Conservation (phyloP, 352 stramenopile species). For the Phytophthora hybrid region DNA sequence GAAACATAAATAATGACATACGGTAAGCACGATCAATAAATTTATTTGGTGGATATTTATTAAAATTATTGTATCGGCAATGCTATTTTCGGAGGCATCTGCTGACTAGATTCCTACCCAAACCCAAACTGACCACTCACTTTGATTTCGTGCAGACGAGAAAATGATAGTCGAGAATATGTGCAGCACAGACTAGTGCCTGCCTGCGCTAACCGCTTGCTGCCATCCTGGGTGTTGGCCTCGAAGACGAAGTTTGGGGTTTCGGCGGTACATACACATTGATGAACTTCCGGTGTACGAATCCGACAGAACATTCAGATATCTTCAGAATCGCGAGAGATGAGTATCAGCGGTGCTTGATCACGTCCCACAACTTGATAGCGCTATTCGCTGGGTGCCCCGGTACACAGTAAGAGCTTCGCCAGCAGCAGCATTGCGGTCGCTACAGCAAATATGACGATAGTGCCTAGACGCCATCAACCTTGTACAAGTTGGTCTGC, state of each 20-base stretch:
- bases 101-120: too few relatives aligned
- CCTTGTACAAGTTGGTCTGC: not conserved
- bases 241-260: not conserved
- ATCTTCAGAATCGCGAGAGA: constrained; percentile 1
- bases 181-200: too few relatives aligned
- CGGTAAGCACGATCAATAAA: too few relatives aligned
- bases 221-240: too few relatives aligned
- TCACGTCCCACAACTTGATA: constrained; percentile 1
- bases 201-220: too few relatives aligned
- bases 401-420: not conserved
- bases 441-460: not conserved
- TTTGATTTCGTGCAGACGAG: too few relatives aligned
- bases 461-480: not conserved
- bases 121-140: too few relatives aligned
- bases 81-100: too few relatives aligned
- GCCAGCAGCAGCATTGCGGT: not conserved
- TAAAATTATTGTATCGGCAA: too few relatives aligned
- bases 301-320: constrained; percentile 5
- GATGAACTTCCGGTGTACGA: not conserved
- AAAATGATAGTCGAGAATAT: too few relatives aligned
- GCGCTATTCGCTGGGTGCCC: not conserved
- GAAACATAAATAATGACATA: too few relatives aligned
- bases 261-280: not conserved
- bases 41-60: too few relatives aligned
- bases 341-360: not conserved